phyloP scores from a whole-genome alignment of 352 stramenopile species.

The Plasmopara muralis region DNA sequence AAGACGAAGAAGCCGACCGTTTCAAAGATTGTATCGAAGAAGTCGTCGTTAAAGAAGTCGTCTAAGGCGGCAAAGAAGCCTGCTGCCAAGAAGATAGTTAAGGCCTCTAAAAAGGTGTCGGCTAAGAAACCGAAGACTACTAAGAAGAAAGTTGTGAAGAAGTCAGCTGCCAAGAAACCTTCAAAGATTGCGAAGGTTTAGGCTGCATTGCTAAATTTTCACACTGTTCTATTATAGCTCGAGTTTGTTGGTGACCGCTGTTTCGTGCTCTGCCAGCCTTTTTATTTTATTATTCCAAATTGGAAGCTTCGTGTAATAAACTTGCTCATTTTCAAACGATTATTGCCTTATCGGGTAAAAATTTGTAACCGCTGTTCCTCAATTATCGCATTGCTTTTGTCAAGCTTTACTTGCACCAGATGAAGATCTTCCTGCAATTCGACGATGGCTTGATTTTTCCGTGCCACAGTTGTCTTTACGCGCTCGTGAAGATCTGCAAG shows the following conservation, averaged over 20 bases:
- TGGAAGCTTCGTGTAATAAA: neutral
- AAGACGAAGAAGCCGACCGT: conserved; percentile 28
- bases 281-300: conserved; percentile 65
- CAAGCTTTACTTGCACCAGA: conserved; percentile 62
- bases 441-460: conserved; percentile 61
- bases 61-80: conserved; percentile 30
- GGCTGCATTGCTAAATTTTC: conserved; percentile 4
- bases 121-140: conserved; percentile 45
- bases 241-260: conserved; percentile 10
- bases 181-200: conserved; percentile 37
- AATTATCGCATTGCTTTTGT: conserved; percentile 69
- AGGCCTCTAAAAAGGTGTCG: conserved; percentile 37
- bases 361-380: conserved; percentile 67
- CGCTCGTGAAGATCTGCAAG: conserved; percentile 62
- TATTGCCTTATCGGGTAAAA: conserved; percentile 30
- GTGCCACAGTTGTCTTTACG: conserved; percentile 53
- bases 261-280: conserved; percentile 2
- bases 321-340: conserved; percentile 2
- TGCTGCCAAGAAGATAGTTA: conserved; percentile 21
- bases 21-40: conserved; percentile 27
- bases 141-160: conserved; percentile 70
- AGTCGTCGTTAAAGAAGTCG: conserved; percentile 18
- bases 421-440: conserved; percentile 64
- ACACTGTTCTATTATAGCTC: conserved; percentile 19
- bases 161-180: conserved; percentile 52